These are phyloP conservation scores for Fusarium penzigii DNA, from an alignment of 2,329 filamentous ascomycete genomes.

Conservation along the genomic window DNA sequence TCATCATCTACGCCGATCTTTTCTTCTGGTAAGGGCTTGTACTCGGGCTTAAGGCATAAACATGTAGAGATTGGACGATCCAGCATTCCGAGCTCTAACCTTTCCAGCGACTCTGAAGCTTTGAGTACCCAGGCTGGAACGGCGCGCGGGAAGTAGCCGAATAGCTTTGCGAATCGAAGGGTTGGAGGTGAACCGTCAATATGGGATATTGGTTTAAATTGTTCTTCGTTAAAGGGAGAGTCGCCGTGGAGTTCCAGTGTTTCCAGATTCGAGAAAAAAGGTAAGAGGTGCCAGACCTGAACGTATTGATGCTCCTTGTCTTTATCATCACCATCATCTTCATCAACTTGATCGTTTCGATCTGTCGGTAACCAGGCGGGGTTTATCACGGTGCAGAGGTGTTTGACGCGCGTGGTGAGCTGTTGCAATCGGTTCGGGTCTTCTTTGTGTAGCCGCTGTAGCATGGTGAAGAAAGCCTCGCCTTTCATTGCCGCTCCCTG, in stretches of 20 bases:
- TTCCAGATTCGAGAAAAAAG: slow-evolving; percentile 11
- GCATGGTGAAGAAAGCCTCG: slow-evolving; percentile 7
- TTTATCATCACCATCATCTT: too few relatives aligned
- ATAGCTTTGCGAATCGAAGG: slow-evolving; percentile 13
- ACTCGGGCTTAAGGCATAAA: too few relatives aligned
- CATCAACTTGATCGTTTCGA: too few relatives aligned
- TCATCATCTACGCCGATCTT: too few relatives aligned
- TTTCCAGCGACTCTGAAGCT: slow-evolving; percentile 1
- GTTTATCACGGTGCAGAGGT: slow-evolving; percentile 8
- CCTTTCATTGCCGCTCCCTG: too few relatives aligned
- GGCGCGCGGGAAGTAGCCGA: slow-evolving; percentile 6
- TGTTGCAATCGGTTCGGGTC: not conserved
- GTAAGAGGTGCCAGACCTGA: slow-evolving; percentile 13
- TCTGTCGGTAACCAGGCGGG: too few relatives aligned
- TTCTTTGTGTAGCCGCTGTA: not conserved
- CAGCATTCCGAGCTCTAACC: slow-evolving; percentile 17
- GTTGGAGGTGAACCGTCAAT: not conserved
- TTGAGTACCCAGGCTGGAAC: slow-evolving; percentile 12
- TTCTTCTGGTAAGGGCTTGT: too few relatives aligned
- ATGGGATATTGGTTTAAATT: not conserved
- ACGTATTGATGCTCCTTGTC: not conserved
- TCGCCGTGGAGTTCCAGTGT: slow-evolving; percentile 11
- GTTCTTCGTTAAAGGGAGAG: rapidly evolving
- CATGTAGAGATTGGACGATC: too few relatives aligned
- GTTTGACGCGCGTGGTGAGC: not conserved